Conservation (phyloP, 2,329 filamentous ascomycete species). For the Fusarium sp. region DNA sequence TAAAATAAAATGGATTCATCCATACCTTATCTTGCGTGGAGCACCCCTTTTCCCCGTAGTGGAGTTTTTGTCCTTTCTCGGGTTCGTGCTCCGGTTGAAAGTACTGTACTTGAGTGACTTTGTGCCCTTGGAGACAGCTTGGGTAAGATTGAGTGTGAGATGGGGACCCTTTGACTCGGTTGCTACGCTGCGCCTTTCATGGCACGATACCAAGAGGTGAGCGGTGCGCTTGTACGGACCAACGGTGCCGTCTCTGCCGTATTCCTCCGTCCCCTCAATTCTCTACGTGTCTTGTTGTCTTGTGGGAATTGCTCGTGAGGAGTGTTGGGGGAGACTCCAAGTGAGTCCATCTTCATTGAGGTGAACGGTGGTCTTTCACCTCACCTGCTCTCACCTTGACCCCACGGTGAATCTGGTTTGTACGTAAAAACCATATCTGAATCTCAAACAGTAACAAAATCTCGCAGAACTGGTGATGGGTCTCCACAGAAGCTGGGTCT, state of each 20-base stretch:
- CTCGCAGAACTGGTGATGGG: neutral
- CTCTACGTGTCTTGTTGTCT: neutral
- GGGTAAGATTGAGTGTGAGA: neutral
- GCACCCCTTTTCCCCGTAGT: conserved; percentile 5
- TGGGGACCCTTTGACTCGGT: neutral
- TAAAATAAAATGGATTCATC: neutral
- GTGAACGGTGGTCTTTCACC: too few species aligned
- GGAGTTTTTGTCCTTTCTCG: conserved; percentile 5
- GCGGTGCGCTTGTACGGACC: neutral
- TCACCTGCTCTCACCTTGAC: neutral
- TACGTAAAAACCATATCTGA: conserved; percentile 27
- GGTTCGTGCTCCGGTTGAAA: conserved; percentile 26
- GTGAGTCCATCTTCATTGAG: neutral
- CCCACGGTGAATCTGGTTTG: conserved; percentile 15
- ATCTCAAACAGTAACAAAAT: neutral
- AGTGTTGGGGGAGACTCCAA: neutral
- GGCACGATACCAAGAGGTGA: conserved; percentile 8
- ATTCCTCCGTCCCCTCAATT: neutral
- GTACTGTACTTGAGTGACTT: conserved; percentile 35
- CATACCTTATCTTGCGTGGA: conserved; percentile 15
- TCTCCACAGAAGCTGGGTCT: neutral
- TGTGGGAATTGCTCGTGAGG: neutral
- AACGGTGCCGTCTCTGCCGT: neutral
- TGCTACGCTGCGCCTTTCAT: neutral
- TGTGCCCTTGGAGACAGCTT: neutral